Evolutionary conservation across 495 filamentous ascomycete genomes (phyloP), one percentile per base, ranked within the genome.

Genomic region (Penicillium verhagenii): DNA sequence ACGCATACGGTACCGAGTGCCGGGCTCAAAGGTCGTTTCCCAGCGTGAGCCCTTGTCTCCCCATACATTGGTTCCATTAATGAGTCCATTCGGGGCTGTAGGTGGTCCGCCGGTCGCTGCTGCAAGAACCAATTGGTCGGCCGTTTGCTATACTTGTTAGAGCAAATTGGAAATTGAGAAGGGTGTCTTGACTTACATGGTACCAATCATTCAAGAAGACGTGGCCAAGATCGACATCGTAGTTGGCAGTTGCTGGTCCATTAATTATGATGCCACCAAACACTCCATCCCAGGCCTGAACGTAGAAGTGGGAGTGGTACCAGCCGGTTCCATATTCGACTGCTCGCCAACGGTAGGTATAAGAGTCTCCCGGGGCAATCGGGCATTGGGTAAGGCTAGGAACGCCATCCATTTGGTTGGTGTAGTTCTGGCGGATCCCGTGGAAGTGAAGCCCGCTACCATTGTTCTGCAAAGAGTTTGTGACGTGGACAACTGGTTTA

Each of bases 281-380:
- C 1, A 76, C 54, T 31, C 73, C 69, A 37, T 72, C 61, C 63
- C 69, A 72, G 0, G 88, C 79, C 1, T 86, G 87, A 82, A 79
- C 43, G 79, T 88, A 72, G 13, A 79, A 75, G 59, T 91, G 88
- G 0, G 85, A 87, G 64, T 92, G 88, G 60, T 91, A 92, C 89
- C 89, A 92, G 63, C 88, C 88, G 0, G 86, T 86, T 10, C 88
- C 88, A 11, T 84, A 82, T 65, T 90, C 84, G 38, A 83, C 72
- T 57, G 89, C 87, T 7, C 82, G 84, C 68, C 91, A 92, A 59
- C 86, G 81, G 61, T 92, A 91, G 8, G 79, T 88, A 47, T 89
- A 82, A 19, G 73, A 79, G 35, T 68, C 62, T 13, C 84, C 86
- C 0, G 88, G 84, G 6, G 79, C 73, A 45, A 86, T 79, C 1